Conservation (phyloP, 345 rosid species). For the Arabidopsis thaliana region DNA sequence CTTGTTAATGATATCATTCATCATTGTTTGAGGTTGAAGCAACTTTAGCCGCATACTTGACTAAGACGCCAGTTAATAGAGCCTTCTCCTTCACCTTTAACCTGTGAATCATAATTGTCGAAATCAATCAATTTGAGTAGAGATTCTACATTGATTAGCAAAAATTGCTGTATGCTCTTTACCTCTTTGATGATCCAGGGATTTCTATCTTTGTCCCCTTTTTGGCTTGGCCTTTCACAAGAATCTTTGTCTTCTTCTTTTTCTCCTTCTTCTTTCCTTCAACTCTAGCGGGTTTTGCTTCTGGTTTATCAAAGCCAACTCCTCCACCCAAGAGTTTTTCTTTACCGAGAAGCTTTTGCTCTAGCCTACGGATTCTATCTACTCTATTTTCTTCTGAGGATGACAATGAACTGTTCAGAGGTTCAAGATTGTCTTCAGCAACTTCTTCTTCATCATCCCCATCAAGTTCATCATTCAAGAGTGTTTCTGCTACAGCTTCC, state of each 20-base stretch:
- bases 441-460: constrained; percentile 39
- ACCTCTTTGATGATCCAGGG: constrained; percentile 77
- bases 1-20: constrained; percentile 31
- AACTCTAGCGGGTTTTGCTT: constrained; percentile 11
- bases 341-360: constrained; percentile 43
- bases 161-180: not conserved
- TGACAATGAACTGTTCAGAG: constrained; percentile 24
- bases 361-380: constrained; percentile 42
- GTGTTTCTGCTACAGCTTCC: constrained; percentile 27
- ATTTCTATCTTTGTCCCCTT: constrained; percentile 49
- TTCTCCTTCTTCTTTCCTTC: constrained; percentile 37
- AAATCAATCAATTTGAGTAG: constrained; percentile 1
- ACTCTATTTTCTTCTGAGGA: constrained; percentile 29
- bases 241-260: constrained; percentile 46
- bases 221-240: constrained; percentile 46
- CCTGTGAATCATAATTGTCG: constrained; percentile 44
- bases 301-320: constrained; percentile 22
- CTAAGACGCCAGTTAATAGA: constrained; percentile 62
- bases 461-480: constrained; percentile 44
- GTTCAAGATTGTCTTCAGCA: constrained; percentile 44
- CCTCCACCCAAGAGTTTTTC: constrained; percentile 37
- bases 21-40: constrained; percentile 44
- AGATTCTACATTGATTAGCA: not conserved
- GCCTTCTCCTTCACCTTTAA: constrained; percentile 83
- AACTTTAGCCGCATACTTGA: constrained; percentile 67